phyloP scores from a whole-genome alignment of 2,329 filamentous ascomycete genomes.

The Fusarium incarnatum region DNA sequence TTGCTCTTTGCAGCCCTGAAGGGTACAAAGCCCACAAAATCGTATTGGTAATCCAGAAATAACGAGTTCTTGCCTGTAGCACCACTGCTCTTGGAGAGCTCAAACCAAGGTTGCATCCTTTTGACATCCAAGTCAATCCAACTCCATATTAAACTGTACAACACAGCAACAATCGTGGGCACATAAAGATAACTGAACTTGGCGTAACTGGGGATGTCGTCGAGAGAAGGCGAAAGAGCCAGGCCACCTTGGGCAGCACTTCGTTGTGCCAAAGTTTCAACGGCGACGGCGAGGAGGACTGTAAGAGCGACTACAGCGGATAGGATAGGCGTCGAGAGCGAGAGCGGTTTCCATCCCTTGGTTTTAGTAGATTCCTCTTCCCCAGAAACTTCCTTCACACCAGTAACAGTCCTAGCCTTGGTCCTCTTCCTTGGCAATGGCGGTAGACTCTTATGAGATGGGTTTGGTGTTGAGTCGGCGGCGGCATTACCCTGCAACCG shows the following conservation, averaged over 20 bases:
- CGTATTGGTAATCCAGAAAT: too few relatives aligned
- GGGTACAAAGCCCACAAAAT: too few relatives aligned
- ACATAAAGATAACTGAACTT: slow-evolving; percentile 61
- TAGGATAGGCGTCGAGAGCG: slow-evolving; percentile 51
- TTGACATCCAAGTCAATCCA: too few relatives aligned
- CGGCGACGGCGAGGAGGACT: slow-evolving; percentile 54
- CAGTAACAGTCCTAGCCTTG: background rate
- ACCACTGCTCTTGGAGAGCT: too few relatives aligned
- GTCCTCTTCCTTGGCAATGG: background rate
- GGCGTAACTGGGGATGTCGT: slow-evolving; percentile 51
- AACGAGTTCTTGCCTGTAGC: too few relatives aligned
- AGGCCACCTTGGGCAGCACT: slow-evolving; percentile 58
- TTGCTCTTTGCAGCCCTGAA: too few relatives aligned
- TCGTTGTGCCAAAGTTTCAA: slow-evolving; percentile 59
- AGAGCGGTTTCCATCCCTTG: slow-evolving; percentile 42
- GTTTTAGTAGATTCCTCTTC: background rate
- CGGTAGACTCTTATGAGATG: slow-evolving; percentile 17
- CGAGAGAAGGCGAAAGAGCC: slow-evolving; percentile 35
- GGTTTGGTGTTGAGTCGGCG: background rate
- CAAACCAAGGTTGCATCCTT: too few relatives aligned
- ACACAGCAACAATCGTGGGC: too few relatives aligned
- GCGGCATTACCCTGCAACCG: slow-evolving; percentile 9
- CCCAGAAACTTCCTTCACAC: fast-evolving
- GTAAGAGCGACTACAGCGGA: slow-evolving; percentile 52
- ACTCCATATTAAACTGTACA: too few relatives aligned